phyloP scores from a whole-genome alignment of 164 flowering plant species.

The Malania oleifera region DNA sequence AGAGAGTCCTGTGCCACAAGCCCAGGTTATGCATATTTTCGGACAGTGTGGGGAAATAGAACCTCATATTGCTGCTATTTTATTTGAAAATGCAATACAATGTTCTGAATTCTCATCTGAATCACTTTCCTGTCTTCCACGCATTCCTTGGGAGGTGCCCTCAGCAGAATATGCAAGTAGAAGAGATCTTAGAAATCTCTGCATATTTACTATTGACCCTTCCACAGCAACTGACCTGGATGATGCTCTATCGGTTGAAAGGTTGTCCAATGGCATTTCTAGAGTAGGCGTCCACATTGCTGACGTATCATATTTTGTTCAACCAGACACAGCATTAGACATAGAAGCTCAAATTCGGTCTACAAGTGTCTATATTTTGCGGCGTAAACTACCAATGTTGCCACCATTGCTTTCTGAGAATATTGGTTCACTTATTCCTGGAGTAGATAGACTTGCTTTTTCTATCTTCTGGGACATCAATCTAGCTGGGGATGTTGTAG shows the following conservation, averaged over 20 bases:
- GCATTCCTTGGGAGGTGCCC: slow-evolving; percentile 65
- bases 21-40: slow-evolving; percentile 44
- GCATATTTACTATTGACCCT: slow-evolving; percentile 89
- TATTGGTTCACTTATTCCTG: slow-evolving; percentile 80
- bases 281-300: slow-evolving; percentile 92
- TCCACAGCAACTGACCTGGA: slow-evolving; percentile 80
- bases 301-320: slow-evolving; percentile 83
- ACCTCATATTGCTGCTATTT: slow-evolving; percentile 66
- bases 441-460: slow-evolving; percentile 77
- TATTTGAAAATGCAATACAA: slow-evolving; percentile 64
- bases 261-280: slow-evolving; percentile 36
- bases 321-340: slow-evolving; percentile 68
- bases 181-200: slow-evolving; percentile 68
- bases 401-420: slow-evolving; percentile 79
- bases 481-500: slow-evolving; percentile 44
- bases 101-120: slow-evolving; percentile 62
- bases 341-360: slow-evolving; percentile 70
- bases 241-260: slow-evolving; percentile 90
- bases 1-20: slow-evolving; percentile 56
- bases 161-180: slow-evolving; percentile 47
- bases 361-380: slow-evolving; percentile 65
- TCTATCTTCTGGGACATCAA: slow-evolving; percentile 78
- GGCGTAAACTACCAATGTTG: slow-evolving; percentile 70
- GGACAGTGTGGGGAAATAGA: slow-evolving; percentile 77
- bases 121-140: slow-evolving; percentile 69